Base-by-base conservation (phyloP, 2,329 filamentous ascomycete genomes). In the Aureobasidium uvarum region DNA sequence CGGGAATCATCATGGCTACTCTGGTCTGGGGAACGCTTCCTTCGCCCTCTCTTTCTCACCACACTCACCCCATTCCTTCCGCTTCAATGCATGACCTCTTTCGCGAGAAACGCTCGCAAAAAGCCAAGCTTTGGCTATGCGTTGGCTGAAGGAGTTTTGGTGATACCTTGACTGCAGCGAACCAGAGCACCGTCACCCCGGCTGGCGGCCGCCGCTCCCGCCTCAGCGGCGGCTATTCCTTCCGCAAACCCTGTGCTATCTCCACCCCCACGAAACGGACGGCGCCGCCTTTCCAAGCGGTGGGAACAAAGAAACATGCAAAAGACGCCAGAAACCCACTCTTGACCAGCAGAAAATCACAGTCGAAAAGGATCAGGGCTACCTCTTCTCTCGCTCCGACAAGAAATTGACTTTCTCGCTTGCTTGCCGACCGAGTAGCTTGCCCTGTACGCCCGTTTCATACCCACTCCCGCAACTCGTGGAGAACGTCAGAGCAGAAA, bases 381-480 rank as follows among this genome's bases (percentile, higher is more conserved):
- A 13, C 13, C 33, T 60, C 3, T 14, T 16, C 10, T 48, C 16
- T 50, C 43, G 41, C 16, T 10, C 52, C 31, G 20, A 41, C 8
- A 25, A n/a, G 13, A 36, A 13, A n/a, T 31, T 36, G 25, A 5
- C 20, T 28, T 55, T 48, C 43, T 60, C 56, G 56, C 56, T 60
- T 60, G 56, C 56, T 60, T 60, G 33, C 56, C 56, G 56, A 60
- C 39, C n/a, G 16, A 41, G 36, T n/a, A 31, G 39, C 39, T 60
- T 31, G 28, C 18, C 14, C 41, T 48, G 56, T n/a, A 60, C 56
- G 28, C 20, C 56, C 56, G 56, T 60, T 60, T 36, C 7, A 13
- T 23, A 39, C 13, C 33, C 56, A 51, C 43, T 51, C 31, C 33
- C 45, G 33, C 33, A 51, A 62, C 33, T 20, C 39, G 41, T 59